Evolutionary conservation across 768 basidiomycete genomes (phyloP), one percentile per base, ranked within the genome.

Genomic region (Rhizopogon vulgaris): DNA sequence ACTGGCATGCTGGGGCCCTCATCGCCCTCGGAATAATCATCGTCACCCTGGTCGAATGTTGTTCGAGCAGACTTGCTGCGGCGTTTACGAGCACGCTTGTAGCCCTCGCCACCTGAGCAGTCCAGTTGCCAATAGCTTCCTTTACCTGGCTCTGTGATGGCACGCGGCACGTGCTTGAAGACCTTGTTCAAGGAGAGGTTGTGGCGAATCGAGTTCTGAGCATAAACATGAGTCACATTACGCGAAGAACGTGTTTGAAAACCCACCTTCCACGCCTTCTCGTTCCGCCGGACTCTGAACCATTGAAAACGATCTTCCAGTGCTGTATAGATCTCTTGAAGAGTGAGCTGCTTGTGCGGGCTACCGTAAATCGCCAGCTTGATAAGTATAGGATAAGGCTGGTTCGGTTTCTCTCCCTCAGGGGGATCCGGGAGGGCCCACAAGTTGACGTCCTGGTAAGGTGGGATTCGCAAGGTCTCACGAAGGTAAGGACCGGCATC

Each of bases 331-430:
- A 88, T 84, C 53, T 82, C 84, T 41, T 80, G 76, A 2, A 88
- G 70, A 0, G 86, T 84, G 3, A 87, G 68, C 48, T 70, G 73
- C 50, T 76, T 73, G 25, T 62, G 60, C 0, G 73, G 71, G 53
- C 83, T 86, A 0, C 82, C 82, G 46, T 78, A 78, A 38, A 88
- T 88, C 0, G 87, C 86, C 10, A 86, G 70, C 56, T 84, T 78
- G 39, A 83, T 70, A 28, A 82, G 69, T 36, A 72, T 74, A 1
- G 80, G 78, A 32, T 78, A 69, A 0, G 70, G 60, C 1, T 70
- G 69, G 3, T 64, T 63, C 3, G 78, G 78, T 38, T 70, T 73
- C 41, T 69, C 65, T 0, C 73, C 74, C 3, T 57, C 52, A 14
- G 63, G 61, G 0, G 75, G 72, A 25, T 78, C 74, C 0, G 74